These are phyloP conservation scores for Ballota nigra DNA, from an alignment of 257 asterid genomes.

Conservation along the genomic window DNA sequence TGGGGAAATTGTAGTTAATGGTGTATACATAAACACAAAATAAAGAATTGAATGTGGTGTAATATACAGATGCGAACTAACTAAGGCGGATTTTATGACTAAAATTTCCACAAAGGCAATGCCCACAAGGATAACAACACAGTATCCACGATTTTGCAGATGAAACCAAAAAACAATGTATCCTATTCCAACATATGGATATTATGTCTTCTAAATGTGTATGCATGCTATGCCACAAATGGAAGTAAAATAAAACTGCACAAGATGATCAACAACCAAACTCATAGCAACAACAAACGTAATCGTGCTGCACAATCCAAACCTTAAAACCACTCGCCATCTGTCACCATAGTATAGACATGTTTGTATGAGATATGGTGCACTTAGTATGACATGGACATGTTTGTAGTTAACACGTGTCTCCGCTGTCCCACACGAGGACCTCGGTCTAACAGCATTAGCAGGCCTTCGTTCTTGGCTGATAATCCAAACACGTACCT, in stretches of 20 bases:
- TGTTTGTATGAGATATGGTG: constrained; percentile 15
- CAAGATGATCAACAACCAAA: constrained; percentile 30
- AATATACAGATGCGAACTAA: constrained; percentile 44
- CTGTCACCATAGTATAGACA: constrained; percentile 21
- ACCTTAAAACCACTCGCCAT: constrained; percentile 21
- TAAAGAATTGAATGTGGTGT: constrained; percentile 6
- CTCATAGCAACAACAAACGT: constrained; percentile 20
- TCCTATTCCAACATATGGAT: constrained; percentile 23
- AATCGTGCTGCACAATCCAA: constrained; percentile 17
- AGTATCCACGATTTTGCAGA: constrained; percentile 18
- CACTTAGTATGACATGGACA: constrained; percentile 23
- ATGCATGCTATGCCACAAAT: constrained; percentile 30
- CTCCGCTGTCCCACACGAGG: constrained; percentile 68
- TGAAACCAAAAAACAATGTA: constrained; percentile 25
- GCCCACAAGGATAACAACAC: constrained; percentile 21
- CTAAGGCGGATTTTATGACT: constrained; percentile 19
- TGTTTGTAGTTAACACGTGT: constrained; percentile 43
- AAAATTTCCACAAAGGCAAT: constrained; percentile 32
- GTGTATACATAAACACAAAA: neutral
- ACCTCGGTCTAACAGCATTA: constrained; percentile 71
- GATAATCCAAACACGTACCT: constrained; percentile 85
- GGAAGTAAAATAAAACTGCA: constrained; percentile 32
- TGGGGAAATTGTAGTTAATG: neutral
- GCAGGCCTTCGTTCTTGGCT: constrained; percentile 65
- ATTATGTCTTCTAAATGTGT: constrained; percentile 15